Conservation (phyloP, 2,329 filamentous ascomycete genomes). For the Phaeosphaeriaceae sp. region DNA sequence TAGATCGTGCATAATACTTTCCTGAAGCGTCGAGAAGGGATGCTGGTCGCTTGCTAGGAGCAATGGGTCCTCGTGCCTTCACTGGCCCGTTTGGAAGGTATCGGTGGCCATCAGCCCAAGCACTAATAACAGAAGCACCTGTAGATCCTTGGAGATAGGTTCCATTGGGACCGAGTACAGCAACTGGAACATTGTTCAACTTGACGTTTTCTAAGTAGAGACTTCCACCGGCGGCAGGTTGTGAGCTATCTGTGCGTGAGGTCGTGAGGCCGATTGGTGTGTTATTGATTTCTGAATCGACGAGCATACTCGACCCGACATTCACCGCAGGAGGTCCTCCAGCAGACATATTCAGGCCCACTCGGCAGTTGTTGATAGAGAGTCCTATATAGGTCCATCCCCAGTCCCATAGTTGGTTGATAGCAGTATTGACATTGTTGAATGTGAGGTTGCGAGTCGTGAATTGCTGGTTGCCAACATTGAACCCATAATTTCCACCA, state of each 20-base stretch:
- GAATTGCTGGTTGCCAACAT: constrained; percentile 58
- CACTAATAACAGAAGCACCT: constrained; percentile 25
- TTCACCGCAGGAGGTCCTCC: constrained; percentile 47
- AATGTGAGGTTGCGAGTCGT: constrained; percentile 65
- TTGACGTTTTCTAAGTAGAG: constrained; percentile 66
- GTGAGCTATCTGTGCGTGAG: constrained; percentile 50
- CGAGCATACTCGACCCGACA: constrained; percentile 62
- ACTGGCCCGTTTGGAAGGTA: constrained; percentile 49
- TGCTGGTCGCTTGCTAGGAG: constrained; percentile 49
- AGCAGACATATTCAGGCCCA: constrained; percentile 58
- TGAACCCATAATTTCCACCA: constrained; percentile 51
- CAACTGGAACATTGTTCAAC: constrained; percentile 55
- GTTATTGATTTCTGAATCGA: constrained; percentile 63
- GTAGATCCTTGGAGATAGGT: constrained; percentile 36
- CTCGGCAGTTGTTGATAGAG: constrained; percentile 59
- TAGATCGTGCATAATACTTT: constrained; percentile 59
- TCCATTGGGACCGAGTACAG: constrained; percentile 30
- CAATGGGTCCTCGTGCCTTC: constrained; percentile 53
- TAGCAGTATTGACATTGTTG: constrained; percentile 58
- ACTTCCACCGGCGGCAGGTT: constrained; percentile 55
- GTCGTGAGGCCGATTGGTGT: constrained; percentile 59
- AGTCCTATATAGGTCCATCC: constrained; percentile 62
- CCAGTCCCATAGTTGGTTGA: constrained; percentile 67
- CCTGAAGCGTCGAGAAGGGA: constrained; percentile 53
- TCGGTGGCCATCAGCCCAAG: constrained; percentile 44